Evolutionary conservation across 1,139 yeast species (phyloP).

Genomic region (Saccharomycopsis phalli): DNA sequence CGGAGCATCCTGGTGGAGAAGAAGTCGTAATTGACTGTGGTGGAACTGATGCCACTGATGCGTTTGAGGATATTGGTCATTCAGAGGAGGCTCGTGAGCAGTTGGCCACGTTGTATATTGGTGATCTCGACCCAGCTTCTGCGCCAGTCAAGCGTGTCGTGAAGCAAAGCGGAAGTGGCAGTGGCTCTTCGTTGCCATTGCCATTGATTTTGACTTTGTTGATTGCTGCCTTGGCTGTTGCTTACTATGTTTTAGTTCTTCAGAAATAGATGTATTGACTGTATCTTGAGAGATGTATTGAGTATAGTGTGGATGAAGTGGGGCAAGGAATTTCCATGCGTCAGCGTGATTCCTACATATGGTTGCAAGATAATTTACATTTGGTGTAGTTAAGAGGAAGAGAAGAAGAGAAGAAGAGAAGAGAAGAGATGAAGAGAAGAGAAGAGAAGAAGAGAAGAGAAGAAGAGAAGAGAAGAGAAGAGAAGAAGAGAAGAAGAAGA

Average conservation of each 20-base stretch:
- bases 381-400: no score
- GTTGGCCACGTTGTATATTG: conserved; percentile 59
- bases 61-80: conserved; percentile 95
- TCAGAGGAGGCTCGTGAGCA: conserved; percentile 90
- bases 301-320: background rate
- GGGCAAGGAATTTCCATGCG: no score
- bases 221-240: conserved; percentile 45
- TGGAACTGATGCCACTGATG: conserved; percentile 89
- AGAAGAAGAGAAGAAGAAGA: no score
- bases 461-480: no score
- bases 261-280: background rate
- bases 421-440: no score
- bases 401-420: no score
- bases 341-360: no score
- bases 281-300: background rate
- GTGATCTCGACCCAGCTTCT: conserved; percentile 31
- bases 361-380: no score
- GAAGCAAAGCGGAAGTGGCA: conserved; percentile 29
- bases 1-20: conserved; percentile 99
- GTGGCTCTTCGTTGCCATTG: conserved; percentile 23
- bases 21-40: conserved; percentile 89
- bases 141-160: conserved; percentile 20
- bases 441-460: no score
- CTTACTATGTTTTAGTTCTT: conserved; percentile 36
- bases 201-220: conserved; percentile 38